Base-by-base conservation (phyloP, 2,329 filamentous ascomycete genomes). In the Capronia coronata region DNA sequence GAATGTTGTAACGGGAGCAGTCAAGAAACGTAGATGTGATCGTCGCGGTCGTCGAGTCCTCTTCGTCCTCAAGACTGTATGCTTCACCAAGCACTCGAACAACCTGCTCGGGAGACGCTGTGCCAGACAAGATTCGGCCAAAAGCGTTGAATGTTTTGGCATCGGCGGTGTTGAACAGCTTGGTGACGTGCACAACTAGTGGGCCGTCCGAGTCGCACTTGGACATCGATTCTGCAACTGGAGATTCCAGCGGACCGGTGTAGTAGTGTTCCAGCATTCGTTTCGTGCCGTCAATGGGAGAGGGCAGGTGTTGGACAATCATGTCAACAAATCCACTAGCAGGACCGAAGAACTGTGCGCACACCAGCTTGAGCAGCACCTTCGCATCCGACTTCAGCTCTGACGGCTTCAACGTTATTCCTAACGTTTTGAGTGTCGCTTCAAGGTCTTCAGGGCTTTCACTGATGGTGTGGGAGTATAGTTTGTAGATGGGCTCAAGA, bases 31-130 rank as follows among this genome's bases (percentile, higher is more conserved):
- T 90, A 57, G 89, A 83, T 1, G 82, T 79, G 53, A 98, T 85
- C 0, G 84, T 91, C 22, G 88, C 88, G 62, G 82, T 76, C 0
- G 84, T 86, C 88, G 97, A 97, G 63, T 98, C 93, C 74, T 98
- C 93, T 64, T 97, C 90, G 58, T 98, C 93, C 59, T 98, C 93
- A 11, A 95, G 79, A 3, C 90, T 96, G 68, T 97, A 98, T 4
- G 87, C 87, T 65, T 98, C 93, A 42, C 93, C 93, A 1, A 98
- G 80, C 10, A 98, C 90, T 34, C 93, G 83, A 13, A 98, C 88
- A 59, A 87, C 82, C 63, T 85, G 78, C 14, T 87, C 86, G 16
- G 89, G 85, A 25, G 81, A 82, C 19, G 86, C 93, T 23, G 87
- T 93, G 48, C 93, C 93, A 63, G 91, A 96, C 75, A 97, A 79